Evolutionary conservation across 2,329 filamentous ascomycete species (phyloP).

Genomic region (Septoria linicola): DNA sequence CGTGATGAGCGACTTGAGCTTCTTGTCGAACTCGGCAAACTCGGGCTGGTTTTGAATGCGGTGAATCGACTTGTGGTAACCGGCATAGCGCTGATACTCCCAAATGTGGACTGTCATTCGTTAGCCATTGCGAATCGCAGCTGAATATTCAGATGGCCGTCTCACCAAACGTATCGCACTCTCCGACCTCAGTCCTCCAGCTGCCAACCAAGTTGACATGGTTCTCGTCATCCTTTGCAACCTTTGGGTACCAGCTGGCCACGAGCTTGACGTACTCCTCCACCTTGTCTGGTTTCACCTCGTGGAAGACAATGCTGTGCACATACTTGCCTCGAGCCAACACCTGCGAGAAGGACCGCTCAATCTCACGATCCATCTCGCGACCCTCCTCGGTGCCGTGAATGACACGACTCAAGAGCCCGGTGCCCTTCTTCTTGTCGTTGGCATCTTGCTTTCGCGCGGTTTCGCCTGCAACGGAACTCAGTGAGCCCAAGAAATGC

Average conservation of each 20-base stretch:
- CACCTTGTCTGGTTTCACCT: constrained; percentile 91
- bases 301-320: constrained; percentile 94
- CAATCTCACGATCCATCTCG: constrained; percentile 91
- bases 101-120: constrained; percentile 83
- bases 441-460: constrained; percentile 62
- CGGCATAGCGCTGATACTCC: constrained; percentile 97
- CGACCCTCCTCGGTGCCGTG: constrained; percentile 96
- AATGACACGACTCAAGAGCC: constrained; percentile 78
- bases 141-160: neutral
- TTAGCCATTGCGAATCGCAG: constrained; percentile 10
- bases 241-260: constrained; percentile 85
- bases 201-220: constrained; percentile 95
- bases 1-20: constrained; percentile 81
- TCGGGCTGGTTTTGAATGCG: constrained; percentile 79
- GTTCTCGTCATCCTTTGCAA: constrained; percentile 81
- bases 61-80: constrained; percentile 90
- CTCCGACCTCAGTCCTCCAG: constrained; percentile 96
- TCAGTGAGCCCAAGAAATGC: constrained; percentile 61
- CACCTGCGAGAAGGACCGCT: constrained; percentile 92
- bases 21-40: constrained; percentile 76
- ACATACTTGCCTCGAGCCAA: constrained; percentile 96
- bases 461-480: constrained; percentile 52
- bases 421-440: constrained; percentile 55
- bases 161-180: constrained; percentile 91
- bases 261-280: constrained; percentile 92